These are phyloP conservation scores for Fusarium dimerum DNA, from an alignment of 2,329 filamentous ascomycete genomes.

Conservation along the genomic window DNA sequence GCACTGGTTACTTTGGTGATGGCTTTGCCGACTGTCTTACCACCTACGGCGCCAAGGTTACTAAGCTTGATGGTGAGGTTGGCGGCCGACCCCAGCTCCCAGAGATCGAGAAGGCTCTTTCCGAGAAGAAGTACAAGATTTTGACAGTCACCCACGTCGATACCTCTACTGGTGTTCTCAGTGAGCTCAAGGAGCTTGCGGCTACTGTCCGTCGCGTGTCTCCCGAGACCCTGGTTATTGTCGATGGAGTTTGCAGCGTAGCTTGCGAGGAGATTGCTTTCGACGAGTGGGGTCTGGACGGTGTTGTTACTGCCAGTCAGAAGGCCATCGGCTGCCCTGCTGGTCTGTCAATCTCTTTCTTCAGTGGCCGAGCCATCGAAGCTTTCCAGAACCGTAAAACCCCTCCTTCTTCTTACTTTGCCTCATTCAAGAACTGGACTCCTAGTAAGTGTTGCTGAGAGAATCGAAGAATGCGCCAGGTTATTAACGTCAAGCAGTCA, in stretches of 20 bases:
- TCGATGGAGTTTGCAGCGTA: slow-evolving; percentile 96
- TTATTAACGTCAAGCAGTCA: slow-evolving; percentile 57
- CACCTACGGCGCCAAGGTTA: slow-evolving; percentile 87
- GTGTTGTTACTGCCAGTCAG: slow-evolving; percentile 89
- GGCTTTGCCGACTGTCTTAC: slow-evolving; percentile 90
- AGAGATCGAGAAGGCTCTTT: slow-evolving; percentile 85
- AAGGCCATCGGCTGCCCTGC: slow-evolving; percentile 97
- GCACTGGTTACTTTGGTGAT: slow-evolving; percentile 97
- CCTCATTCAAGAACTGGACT: slow-evolving; percentile 95
- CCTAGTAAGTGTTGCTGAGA: slow-evolving; percentile 61
- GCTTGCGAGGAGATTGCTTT: slow-evolving; percentile 95
- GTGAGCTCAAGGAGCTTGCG: slow-evolving; percentile 81
- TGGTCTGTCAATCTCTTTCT: slow-evolving; percentile 91
- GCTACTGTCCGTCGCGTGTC: slow-evolving; percentile 84
- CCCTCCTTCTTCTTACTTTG: slow-evolving; percentile 86
- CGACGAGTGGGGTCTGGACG: slow-evolving; percentile 92
- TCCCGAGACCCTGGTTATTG: slow-evolving; percentile 86
- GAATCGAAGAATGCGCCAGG: not conserved
- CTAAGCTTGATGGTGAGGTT: slow-evolving; percentile 85
- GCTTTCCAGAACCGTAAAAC: slow-evolving; percentile 72
- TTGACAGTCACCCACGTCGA: slow-evolving; percentile 96
- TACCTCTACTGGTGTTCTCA: slow-evolving; percentile 93
- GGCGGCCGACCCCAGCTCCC: slow-evolving; percentile 83
- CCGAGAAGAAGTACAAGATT: slow-evolving; percentile 90
- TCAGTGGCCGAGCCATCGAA: slow-evolving; percentile 84